Conservation (phyloP, 164 flowering plant species). For the Buxus sempervirens region DNA sequence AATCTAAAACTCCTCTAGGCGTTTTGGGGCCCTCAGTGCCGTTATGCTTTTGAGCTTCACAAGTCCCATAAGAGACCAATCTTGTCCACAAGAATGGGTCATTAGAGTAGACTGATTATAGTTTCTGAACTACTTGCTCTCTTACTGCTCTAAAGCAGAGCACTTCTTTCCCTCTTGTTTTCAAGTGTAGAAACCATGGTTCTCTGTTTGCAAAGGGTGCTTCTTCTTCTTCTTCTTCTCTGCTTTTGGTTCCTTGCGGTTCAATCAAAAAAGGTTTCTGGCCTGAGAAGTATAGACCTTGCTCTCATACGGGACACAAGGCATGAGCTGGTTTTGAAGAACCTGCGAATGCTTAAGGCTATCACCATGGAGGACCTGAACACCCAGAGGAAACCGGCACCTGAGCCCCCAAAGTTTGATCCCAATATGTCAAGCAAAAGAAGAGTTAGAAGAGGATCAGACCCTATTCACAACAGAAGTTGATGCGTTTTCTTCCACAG, state of each 20-base stretch:
- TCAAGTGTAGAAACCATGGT: constrained; percentile 33
- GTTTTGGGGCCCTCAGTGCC: constrained; percentile 40
- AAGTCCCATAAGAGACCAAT: constrained; percentile 36
- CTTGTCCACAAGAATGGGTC: constrained; percentile 47
- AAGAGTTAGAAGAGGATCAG: constrained; percentile 62
- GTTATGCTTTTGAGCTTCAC: constrained; percentile 42
- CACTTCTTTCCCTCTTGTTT: constrained; percentile 10
- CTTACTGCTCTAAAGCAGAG: constrained; percentile 11
- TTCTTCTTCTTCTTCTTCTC: constrained; percentile 37
- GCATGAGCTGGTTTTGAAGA: constrained; percentile 3
- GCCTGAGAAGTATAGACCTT: constrained; percentile 45
- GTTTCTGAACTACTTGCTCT: constrained; percentile 21
- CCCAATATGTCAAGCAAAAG: constrained; percentile 60
- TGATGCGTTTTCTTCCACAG: constrained; percentile 22
- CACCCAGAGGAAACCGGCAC: constrained; percentile 27
- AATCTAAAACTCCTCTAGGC: constrained; percentile 47
- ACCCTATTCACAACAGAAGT: constrained; percentile 79
- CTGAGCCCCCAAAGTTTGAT: constrained; percentile 47
- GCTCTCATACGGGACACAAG: constrained; percentile 36
- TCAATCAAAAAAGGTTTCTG: constrained; percentile 42
- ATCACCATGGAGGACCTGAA: constrained; percentile 28
- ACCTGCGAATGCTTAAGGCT: constrained; percentile 22
- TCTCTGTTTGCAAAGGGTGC: constrained; percentile 27
- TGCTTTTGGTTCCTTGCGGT: constrained; percentile 41
- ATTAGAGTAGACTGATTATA: constrained; percentile 26